Evolutionary conservation across 2,329 filamentous ascomycete species (phyloP).

Genomic region (Colletotrichum chlorophyti): DNA sequence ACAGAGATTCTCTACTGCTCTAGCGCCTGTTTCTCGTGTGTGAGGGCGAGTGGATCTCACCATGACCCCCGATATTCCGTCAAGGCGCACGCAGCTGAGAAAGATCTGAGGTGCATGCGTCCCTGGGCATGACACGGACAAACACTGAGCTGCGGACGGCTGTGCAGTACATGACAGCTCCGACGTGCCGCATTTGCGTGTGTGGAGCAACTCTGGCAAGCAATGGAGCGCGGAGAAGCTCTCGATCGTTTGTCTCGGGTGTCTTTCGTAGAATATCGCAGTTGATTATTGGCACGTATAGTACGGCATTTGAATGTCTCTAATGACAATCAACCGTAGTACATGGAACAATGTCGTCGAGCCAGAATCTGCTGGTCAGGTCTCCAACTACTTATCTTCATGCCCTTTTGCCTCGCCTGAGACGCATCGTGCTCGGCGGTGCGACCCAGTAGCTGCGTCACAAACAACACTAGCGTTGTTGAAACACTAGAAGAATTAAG

Average conservation of each 20-base stretch:
- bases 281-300: too few relatives aligned
- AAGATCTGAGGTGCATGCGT: not conserved
- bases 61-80: slow-evolving; percentile 6
- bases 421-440: not conserved
- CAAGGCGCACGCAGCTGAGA: not conserved
- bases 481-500: slow-evolving; percentile 14
- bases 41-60: slow-evolving; percentile 21
- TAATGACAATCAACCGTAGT: too few relatives aligned
- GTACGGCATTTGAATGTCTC: too few relatives aligned
- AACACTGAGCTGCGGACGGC: too few relatives aligned
- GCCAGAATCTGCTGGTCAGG: not conserved
- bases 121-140: slow-evolving; percentile 11
- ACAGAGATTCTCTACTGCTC: slow-evolving; percentile 9
- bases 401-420: not conserved
- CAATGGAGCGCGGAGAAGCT: not conserved
- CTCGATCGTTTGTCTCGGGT: too few relatives aligned
- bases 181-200: not conserved
- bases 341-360: too few relatives aligned
- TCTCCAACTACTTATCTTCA: not conserved
- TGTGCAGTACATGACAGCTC: too few relatives aligned
- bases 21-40: slow-evolving; percentile 17
- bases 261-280: too few relatives aligned
- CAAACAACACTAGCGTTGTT: slow-evolving; percentile 5
- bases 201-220: not conserved
- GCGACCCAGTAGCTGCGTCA: not conserved